Evolutionary conservation across 805 yeast genomes (phyloP).

Genomic region (Spathaspora sp.): DNA sequence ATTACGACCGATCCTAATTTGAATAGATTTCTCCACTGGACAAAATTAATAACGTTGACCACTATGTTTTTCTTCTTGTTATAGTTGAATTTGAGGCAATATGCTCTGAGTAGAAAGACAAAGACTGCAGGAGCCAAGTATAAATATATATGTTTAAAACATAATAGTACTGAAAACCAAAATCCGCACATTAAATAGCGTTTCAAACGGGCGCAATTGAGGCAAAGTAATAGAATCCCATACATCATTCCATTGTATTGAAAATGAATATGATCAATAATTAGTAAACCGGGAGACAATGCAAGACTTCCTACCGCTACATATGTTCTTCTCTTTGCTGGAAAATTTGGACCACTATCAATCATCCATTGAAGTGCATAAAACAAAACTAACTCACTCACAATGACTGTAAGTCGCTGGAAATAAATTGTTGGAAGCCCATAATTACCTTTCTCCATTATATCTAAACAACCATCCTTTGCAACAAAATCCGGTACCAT

Average conservation of each 20-base stretch:
- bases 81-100: conserved; percentile 51
- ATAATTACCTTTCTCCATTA: conserved; percentile 62
- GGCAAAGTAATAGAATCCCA: conserved; percentile 72
- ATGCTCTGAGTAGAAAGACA: conserved; percentile 68
- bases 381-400: conserved; percentile 70
- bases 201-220: conserved; percentile 64
- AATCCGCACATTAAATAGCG: conserved; percentile 59
- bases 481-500: conserved; percentile 63
- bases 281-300: conserved; percentile 83
- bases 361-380: conserved; percentile 70
- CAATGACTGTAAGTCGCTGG: conserved; percentile 78
- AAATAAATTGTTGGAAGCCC: conserved; percentile 78
- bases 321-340: conserved; percentile 49
- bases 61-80: conserved; percentile 18
- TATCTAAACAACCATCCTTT: conserved; percentile 74
- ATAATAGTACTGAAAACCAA: conserved; percentile 71
- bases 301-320: conserved; percentile 80
- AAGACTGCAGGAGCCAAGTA: conserved; percentile 95
- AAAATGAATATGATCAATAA: conserved; percentile 94
- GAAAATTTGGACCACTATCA: conserved; percentile 36
- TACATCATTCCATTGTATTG: conserved; percentile 95
- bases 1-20: conserved; percentile 65
- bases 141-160: conserved; percentile 92
- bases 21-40: conserved; percentile 54
- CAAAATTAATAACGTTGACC: conserved; percentile 30